Evolutionary conservation across 2,329 filamentous ascomycete species (phyloP), one percentile per base, ranked within the genome.

Genomic region (Fusarium newnesense): DNA sequence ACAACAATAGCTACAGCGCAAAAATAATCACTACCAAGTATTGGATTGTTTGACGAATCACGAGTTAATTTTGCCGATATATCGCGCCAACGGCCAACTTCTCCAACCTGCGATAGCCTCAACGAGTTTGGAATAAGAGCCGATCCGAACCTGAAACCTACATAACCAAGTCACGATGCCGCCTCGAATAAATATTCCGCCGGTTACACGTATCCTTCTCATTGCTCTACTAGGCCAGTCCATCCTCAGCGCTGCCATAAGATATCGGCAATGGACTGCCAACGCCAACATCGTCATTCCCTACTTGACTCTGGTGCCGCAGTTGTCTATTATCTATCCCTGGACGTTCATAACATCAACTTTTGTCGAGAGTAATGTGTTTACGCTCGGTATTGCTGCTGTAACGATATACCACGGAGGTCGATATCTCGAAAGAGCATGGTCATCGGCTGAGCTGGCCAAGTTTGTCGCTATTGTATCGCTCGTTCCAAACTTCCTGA

Each of bases 361-460:
- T 1, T 88, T 98, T 64, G 94, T 98, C 54, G 96, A 99, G 85
- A 93, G 94, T 83, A 98, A 98, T 81, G 87, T 98, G 77, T 93
- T 97, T 79, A 97, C 94, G 16, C 87, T 98, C 47, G 84, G 90
- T 32, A 90, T 97, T 64, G 94, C 94, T 53, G 91, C 88, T 34
- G 85, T 92, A 47, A 95, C 95, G 2, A 84, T 98, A 60, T 97
- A 95, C 82, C 94, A 97, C 84, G 96, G 96, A 62, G 96, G 96
- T 15, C 91, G 95, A 77, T 99, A 99, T 82, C 89, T 99, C 28
- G 96, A 99, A 87, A 89, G 96, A 79, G 96, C 96, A 39, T 99
- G 96, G 96, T 95, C 95, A 37, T 96, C 94, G 32, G 90, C 89
- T 64, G 96, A 98, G 82, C 94, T 98, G 81, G 94, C 91, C 78